Conservation (phyloP, 306 rosid species). For the Ceratonia siliqua region DNA sequence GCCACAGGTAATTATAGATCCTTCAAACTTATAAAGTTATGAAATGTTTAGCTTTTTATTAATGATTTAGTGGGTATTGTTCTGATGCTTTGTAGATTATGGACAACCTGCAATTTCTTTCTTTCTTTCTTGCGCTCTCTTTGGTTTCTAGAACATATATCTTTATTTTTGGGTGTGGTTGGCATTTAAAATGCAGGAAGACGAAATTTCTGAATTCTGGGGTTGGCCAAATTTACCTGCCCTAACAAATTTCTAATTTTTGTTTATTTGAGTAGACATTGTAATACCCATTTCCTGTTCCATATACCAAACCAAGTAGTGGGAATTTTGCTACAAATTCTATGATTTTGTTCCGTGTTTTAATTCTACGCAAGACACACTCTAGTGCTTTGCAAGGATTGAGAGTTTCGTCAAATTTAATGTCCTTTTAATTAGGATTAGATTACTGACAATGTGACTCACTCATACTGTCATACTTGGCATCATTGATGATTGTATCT, state of each 20-base stretch:
- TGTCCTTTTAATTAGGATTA: not conserved
- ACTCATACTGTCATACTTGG: not conserved
- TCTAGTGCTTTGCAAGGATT: not conserved
- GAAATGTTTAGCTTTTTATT: not conserved
- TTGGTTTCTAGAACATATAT: not conserved
- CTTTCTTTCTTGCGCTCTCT: not conserved
- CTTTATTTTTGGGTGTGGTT: not conserved
- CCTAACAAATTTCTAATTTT: not conserved
- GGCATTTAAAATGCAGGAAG: slow-evolving; percentile 12
- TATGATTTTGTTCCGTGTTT: slow-evolving; percentile 6
- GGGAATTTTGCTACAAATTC: slow-evolving; percentile 6
- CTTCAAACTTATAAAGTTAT: not conserved
- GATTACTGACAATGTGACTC: not conserved
- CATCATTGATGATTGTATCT: slow-evolving; percentile 6
- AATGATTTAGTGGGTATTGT: not conserved
- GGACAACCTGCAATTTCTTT: not conserved
- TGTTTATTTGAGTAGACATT: slow-evolving; percentile 20
- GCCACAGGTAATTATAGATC: slow-evolving; percentile 44
- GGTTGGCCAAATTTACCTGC: not conserved
- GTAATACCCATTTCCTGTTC: not conserved
- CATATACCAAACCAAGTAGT: not conserved
- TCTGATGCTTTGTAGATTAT: not conserved
- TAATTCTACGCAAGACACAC: not conserved
- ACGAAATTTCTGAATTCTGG: not conserved
- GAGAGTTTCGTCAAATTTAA: not conserved